phyloP scores from a whole-genome alignment of 257 asterid species.

The Eucommia ulmoides region DNA sequence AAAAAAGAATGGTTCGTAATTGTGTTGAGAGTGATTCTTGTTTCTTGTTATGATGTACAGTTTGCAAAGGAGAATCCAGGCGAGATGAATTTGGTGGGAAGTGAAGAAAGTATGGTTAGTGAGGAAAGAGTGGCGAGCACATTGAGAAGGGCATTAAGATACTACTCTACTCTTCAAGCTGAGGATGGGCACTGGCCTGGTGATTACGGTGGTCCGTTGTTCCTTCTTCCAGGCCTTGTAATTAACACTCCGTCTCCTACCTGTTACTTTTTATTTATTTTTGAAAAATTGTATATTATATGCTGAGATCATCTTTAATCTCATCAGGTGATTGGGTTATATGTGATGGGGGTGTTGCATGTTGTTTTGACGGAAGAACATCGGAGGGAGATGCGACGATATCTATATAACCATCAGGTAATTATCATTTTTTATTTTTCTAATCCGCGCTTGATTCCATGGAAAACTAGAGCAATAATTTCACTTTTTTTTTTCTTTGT shows the following conservation, averaged over 20 bases:
- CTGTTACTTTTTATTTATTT: too few relatives aligned
- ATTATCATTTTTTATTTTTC: neutral
- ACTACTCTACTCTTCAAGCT: slow-evolving; percentile 46
- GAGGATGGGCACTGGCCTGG: slow-evolving; percentile 81
- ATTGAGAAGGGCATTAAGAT: slow-evolving; percentile 34
- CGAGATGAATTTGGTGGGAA: slow-evolving; percentile 11
- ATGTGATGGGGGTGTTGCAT: slow-evolving; percentile 32
- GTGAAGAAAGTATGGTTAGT: slow-evolving; percentile 27
- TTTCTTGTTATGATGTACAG: slow-evolving; percentile 15
- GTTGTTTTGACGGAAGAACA: slow-evolving; percentile 33
- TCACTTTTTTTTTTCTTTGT: neutral
- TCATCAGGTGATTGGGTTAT: slow-evolving; percentile 42
- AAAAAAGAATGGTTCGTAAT: neutral
- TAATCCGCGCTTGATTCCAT: neutral
- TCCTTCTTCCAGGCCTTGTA: slow-evolving; percentile 63
- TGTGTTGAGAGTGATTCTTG: neutral
- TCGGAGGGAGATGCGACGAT: slow-evolving; percentile 45
- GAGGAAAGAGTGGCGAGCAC: slow-evolving; percentile 32
- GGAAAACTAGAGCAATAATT: neutral
- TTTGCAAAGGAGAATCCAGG: slow-evolving; percentile 27
- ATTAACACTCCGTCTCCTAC: neutral
- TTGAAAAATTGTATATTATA: too few relatives aligned
- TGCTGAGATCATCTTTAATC: neutral
- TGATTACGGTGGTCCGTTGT: slow-evolving; percentile 73
- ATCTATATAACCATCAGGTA: slow-evolving; percentile 66